Evolutionary conservation across 768 basidiomycete species (phyloP), one percentile per base, ranked within the genome.

Genomic region (Termitomyces sp.): DNA sequence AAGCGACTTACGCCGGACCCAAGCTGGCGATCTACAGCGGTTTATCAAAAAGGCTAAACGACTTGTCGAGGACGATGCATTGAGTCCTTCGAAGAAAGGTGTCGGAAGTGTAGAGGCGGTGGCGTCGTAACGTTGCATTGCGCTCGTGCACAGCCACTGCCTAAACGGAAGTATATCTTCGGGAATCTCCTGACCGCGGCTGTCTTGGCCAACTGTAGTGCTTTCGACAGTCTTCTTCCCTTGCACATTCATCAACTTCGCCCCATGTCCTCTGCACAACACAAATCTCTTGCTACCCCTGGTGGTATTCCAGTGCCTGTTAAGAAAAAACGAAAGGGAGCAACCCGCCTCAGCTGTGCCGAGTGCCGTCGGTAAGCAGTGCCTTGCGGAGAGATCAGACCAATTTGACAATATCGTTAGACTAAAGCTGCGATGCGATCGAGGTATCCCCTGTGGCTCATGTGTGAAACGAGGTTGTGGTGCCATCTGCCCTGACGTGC

Each of bases 401-500:
- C 28, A 28, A 47, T 60, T 35, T 52, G 39, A 41, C 54, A 25
- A 46, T 27, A 51, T 37, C 57, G 32, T 56, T 9, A 86, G 86
- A 61, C 70, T 88, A 39, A 88, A 88, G 68, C 70, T 88, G 58
- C 78, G 84, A 19, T 92, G 89, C 69, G 89, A 91, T 75, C 80
- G 89, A 63, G 78, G 77, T 28, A 76, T 90, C 62, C 89, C 89
- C 10, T 91, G 89, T 64, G 80, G 86, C 60, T 89, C 88, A 1
- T 91, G 89, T 63, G 81, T 90, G 21, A 92, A 91, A 70, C 79
- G 87, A 59, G 88, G 87, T 12, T 89, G 87, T 64, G 85, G 84
- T 49, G 85, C 88, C 55, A 91, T 92, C 60, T 92, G 89, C 68
- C 89, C 89, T 49, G 89, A 91, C 67, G 86, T 86, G 67, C n/a